phyloP scores from a whole-genome alignment of 1,284 basidiomycete species.

The Lentinula novae-zelandiae region DNA sequence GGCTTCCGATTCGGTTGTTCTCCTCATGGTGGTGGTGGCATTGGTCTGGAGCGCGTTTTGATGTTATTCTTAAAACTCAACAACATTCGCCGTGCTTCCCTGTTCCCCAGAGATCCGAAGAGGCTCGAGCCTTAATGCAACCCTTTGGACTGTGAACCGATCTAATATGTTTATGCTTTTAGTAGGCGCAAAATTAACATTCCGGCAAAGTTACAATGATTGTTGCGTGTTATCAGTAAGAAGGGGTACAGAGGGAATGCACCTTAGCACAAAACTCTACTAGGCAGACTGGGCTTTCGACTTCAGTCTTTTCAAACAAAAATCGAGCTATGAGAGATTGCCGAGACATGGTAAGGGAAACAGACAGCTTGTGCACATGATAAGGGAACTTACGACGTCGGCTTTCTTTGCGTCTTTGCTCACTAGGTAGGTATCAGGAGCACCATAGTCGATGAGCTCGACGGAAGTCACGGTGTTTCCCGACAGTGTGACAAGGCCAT shows the following conservation, averaged over 20 bases:
- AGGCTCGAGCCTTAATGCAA: conserved; percentile 60
- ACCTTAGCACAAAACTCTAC: no score
- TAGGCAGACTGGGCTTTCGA: not conserved
- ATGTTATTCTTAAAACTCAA: conserved; percentile 95
- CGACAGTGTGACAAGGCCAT: not conserved
- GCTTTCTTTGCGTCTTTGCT: not conserved
- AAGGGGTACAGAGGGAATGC: no score
- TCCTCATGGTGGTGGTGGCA: conserved; percentile 83
- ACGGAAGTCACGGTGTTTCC: not conserved
- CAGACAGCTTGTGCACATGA: not conserved
- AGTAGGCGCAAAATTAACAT: no score
- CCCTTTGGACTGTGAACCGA: not conserved
- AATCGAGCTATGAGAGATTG: not conserved
- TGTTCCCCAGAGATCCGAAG: conserved; percentile 96
- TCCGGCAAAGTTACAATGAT: no score
- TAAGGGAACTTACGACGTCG: not conserved
- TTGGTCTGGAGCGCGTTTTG: conserved; percentile 91
- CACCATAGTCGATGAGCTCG: not conserved
- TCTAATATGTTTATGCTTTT: no score
- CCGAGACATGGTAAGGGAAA: not conserved
- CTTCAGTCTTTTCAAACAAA: not conserved
- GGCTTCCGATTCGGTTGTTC: conserved; percentile 93
- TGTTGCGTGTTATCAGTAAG: no score
- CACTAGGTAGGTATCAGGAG: not conserved
- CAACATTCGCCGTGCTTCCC: conserved; percentile 90